These are phyloP conservation scores for Hyaloscypha finlandica DNA, from an alignment of 495 filamentous ascomycete species.

Conservation along the genomic window DNA sequence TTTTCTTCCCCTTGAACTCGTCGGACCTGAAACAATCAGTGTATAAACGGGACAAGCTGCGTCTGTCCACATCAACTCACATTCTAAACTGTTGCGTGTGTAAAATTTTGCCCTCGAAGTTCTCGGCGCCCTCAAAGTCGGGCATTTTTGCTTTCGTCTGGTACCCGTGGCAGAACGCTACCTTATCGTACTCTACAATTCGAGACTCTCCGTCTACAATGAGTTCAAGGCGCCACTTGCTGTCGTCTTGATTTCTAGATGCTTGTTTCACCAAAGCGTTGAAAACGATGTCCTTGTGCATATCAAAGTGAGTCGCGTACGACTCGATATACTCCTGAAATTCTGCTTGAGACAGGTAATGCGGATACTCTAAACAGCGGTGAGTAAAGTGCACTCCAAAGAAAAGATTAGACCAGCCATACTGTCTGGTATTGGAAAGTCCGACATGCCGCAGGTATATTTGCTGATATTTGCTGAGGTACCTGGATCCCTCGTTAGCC, in stretches of 20 bases:
- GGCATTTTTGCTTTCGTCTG: constrained; percentile 12
- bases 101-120: constrained; percentile 6
- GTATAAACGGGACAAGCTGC: neutral
- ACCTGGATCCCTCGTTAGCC: constrained; percentile 24
- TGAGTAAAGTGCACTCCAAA: constrained; percentile 1
- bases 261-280: constrained; percentile 28
- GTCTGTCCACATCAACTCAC: neutral
- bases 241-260: constrained; percentile 24
- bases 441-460: constrained; percentile 38
- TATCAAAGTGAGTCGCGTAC: constrained; percentile 35
- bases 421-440: constrained; percentile 42
- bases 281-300: constrained; percentile 35
- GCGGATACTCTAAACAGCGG: constrained; percentile 30
- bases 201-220: constrained; percentile 26
- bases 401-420: constrained; percentile 15
- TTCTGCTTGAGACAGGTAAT: constrained; percentile 31
- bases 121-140: constrained; percentile 10
- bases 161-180: constrained; percentile 16
- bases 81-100: constrained; percentile 16
- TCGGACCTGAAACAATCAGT: constrained; percentile 10
- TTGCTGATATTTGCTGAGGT: constrained; percentile 39
- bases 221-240: constrained; percentile 33
- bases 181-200: constrained; percentile 15
- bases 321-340: constrained; percentile 38
- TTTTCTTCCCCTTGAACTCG: constrained; percentile 8